phyloP scores from a whole-genome alignment of 768 basidiomycete genomes.

The Calocera viscosa region DNA sequence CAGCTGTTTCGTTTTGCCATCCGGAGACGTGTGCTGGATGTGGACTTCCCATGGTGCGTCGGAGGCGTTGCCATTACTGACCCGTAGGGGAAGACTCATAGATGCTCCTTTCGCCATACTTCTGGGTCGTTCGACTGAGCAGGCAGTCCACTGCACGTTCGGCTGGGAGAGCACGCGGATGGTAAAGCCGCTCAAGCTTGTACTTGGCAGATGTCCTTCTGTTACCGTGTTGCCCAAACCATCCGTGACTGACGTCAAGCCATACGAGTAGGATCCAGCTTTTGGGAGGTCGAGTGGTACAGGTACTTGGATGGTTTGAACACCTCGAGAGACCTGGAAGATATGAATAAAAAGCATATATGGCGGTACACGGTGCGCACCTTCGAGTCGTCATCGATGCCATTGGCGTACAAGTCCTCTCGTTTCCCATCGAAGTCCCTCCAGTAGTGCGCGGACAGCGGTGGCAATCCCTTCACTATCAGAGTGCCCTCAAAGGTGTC shows the following conservation, averaged over 20 bases:
- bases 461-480: constrained; percentile 19
- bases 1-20: neutral
- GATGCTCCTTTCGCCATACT: neutral
- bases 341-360: too few species aligned
- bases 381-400: constrained; percentile 53
- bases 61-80: neutral
- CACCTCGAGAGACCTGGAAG: constrained; percentile 14
- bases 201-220: neutral
- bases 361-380: too few species aligned
- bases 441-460: constrained; percentile 61
- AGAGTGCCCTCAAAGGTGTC: constrained; percentile 40
- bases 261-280: constrained; percentile 32
- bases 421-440: constrained; percentile 51
- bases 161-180: neutral
- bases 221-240: constrained; percentile 62
- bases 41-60: constrained; percentile 4
- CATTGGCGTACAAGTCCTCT: constrained; percentile 70
- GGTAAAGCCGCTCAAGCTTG: constrained; percentile 1
- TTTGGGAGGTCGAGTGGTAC: constrained; percentile 10
- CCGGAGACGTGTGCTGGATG: neutral
- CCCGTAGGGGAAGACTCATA: neutral
- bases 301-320: constrained; percentile 1
- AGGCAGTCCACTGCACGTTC: neutral
- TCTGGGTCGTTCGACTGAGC: constrained; percentile 7
- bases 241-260: constrained; percentile 73